Evolutionary conservation across 352 stramenopile genomes (phyloP), one percentile per base, ranked within the genome.

Genomic region (Globisporangium polare): DNA sequence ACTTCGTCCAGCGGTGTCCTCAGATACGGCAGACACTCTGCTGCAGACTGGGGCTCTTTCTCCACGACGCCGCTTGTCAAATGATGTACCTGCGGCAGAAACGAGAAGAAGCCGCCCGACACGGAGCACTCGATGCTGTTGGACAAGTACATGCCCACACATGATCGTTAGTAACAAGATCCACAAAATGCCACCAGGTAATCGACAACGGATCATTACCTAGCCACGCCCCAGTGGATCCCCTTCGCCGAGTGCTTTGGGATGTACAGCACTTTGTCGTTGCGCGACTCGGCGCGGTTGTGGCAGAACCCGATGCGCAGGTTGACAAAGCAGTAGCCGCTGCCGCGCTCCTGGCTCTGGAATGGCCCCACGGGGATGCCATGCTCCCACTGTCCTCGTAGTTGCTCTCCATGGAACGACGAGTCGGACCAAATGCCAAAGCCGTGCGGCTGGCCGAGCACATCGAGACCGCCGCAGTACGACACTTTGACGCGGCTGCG

Each of bases 391-490:
- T 68, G 71, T 1, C 81, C 80, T 0, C 56, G 74, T 15, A 91
- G 65, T 5, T 75, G 69, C 61, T 93, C 83, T 39, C 83, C 83
- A 31, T 89, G 71, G 63, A 73, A 90, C 1, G 69, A 68, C 59
- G 84, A 73, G 65, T 93, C 83, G 9, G 63, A 73, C 81, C 81
- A 93, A 13, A 73, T 73, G 1, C 83, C 83, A 45, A 67, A 73
- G 17, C 83, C 83, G 46, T 93, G 74, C 8, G 83, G 81, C 18
- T 74, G 63, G 0, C 68, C 66, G 1, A 74, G 33, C 1, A 53
- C 68, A 51, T 90, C 72, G 4, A 75, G 68, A 0, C 81, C 76
- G 27, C 83, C 83, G 10, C 64, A 72, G 65, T 91, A 93, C 13
- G 58, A 65, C 55, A 86, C 77, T 15, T 53, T 51, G 50, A 74